Base-by-base conservation (phyloP, 202 grass and related monocot species). In the Cymbopogon flexuosus region DNA sequence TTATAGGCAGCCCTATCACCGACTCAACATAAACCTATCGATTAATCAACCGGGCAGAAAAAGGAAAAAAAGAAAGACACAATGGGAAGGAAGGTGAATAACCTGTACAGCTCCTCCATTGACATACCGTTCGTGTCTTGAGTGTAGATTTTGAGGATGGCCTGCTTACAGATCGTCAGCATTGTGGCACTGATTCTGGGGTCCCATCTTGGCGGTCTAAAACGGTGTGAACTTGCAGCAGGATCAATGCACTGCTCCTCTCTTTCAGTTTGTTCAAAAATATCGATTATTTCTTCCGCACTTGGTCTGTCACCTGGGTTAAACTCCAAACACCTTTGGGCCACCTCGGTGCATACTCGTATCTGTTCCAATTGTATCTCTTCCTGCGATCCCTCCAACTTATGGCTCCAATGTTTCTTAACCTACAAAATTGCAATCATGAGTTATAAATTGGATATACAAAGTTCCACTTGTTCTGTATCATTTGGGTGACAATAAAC, bases 281-380 rank as follows among this genome's bases (percentile, higher is more conserved):
- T 45, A 45, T 45, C 42, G 42, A 45, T 45, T 13, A 45, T 45
- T 3, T 2, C 2, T 45, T 45, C 11, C 11, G 42, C 42, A 12
- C 0, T 7, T 43, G 66, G 66, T 43, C 39, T 43, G 4, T 27
- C 13, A 5, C 1, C 21, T 13, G 19, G 37, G 8, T 43, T 0
- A 43, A 3, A 27, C 14, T 14, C 5, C 66, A 69, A 45, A 10
- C 65, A 68, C 0, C 2, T 68, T 41, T 45, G 8, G 3, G 15
- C 61, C 23, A 79, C 23, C 76, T 67, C 62, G 12, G 76, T 58
- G 27, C 76, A 79, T 34, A 54, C 62, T 23, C 45, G 19, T 27
- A 79, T 34, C 37, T 66, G 76, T 67, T 66, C n/a, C 30, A 79
- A 3, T 2, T 43, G 21, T 0, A 24, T 2, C 22, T 40, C 47